A percentile compares a stretch with the other conserved stretches of the same genome.
Evolutionary conservation across 768 basidiomycete species (phyloP).

Genomic region (Boletus rufocinnamomeus): DNA sequence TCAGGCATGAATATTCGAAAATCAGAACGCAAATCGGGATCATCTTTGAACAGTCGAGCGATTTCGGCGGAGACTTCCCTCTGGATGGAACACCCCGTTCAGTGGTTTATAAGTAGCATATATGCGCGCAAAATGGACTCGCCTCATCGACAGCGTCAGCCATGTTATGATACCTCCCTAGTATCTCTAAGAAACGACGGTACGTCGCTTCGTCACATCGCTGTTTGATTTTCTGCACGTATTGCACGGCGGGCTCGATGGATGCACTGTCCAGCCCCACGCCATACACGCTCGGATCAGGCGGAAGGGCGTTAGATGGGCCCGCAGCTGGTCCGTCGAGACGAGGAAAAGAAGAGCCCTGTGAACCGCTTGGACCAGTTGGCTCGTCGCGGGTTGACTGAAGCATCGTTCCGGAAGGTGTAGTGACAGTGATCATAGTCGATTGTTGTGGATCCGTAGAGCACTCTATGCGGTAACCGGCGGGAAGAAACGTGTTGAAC

Average conservation of each 20-base stretch:
- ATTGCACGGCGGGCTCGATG: conserved; percentile 83
- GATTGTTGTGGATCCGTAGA: conserved; percentile 62
- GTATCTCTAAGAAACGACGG: conserved; percentile 73
- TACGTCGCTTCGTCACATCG: conserved; percentile 91
- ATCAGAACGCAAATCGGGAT: conserved; percentile 70
- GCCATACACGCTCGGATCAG: conserved; percentile 31
- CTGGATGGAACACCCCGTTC: conserved; percentile 21
- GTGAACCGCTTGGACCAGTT: conserved; percentile 38
- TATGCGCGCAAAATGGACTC: conserved; percentile 22
- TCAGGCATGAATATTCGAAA: conserved; percentile 78
- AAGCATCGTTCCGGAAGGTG: conserved; percentile 65
- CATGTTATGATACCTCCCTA: conserved; percentile 62
- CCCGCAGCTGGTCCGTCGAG: conserved; percentile 17
- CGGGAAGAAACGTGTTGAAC: conserved; percentile 96
- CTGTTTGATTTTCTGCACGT: conserved; percentile 96
- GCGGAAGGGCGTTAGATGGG: conserved; percentile 9
- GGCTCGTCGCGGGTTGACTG: conserved; percentile 53
- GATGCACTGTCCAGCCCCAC: conserved; percentile 44
- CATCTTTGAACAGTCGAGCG: conserved; percentile 69
- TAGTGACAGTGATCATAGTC: conserved; percentile 74
- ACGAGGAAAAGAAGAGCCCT: conserved; percentile 39
- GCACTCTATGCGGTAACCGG: conserved; percentile 92
- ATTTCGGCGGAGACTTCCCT: conserved; percentile 71
- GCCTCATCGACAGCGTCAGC: conserved; percentile 66
- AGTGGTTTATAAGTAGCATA: background rate